Evolutionary conservation across 139 green algal genomes (phyloP).

Genomic region (Volvox reticuliferus): DNA sequence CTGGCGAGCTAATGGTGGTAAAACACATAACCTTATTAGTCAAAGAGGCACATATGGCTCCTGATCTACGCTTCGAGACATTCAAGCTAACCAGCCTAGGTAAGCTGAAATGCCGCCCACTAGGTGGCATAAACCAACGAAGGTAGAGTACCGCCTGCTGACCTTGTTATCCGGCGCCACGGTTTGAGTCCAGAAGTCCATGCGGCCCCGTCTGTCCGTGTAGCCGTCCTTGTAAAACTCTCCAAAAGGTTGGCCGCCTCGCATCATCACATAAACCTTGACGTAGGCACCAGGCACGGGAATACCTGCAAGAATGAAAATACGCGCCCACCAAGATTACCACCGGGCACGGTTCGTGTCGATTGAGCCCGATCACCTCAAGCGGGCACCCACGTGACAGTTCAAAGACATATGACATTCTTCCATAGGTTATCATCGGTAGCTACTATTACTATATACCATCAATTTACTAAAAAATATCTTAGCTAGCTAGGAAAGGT

Average conservation of each 20-base stretch:
- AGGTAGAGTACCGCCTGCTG: not conserved
- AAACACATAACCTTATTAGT: not conserved
- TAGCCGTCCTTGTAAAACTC: constrained; percentile 46
- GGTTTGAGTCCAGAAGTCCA: constrained; percentile 29
- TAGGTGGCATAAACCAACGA: not conserved
- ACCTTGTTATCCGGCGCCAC: not conserved
- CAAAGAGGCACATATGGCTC: not conserved
- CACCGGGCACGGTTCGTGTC: too few species aligned
- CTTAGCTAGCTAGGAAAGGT: too few species aligned
- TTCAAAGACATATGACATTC: too few species aligned
- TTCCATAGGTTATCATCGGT: too few species aligned
- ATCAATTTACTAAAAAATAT: too few species aligned
- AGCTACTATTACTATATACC: too few species aligned
- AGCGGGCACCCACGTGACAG: not conserved
- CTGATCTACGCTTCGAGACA: not conserved
- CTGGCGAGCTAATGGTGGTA: not conserved
- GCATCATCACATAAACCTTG: constrained; percentile 1
- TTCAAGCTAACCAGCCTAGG: not conserved
- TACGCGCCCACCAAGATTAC: not conserved
- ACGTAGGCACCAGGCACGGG: constrained; percentile 20
- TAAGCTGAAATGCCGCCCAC: not conserved
- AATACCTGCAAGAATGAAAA: not conserved
- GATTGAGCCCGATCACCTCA: too few species aligned
- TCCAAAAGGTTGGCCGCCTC: not conserved
- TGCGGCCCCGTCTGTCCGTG: constrained; percentile 18